Percentiles rank a stretch among this genome's conserved stretches.
Conservation (phyloP, 805 yeast genomes). For the Hanseniaspora thailandica region DNA sequence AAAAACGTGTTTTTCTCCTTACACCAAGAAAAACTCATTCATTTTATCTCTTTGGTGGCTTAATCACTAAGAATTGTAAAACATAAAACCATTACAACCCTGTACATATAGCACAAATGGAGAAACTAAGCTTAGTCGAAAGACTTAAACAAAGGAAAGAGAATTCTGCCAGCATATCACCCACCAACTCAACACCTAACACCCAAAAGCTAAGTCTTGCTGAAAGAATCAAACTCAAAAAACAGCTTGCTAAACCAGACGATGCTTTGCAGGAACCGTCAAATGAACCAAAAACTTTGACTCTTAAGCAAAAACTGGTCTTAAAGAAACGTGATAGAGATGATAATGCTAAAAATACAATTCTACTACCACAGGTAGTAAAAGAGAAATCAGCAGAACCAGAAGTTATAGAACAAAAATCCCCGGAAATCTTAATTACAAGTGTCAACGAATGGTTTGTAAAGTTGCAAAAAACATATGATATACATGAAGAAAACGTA, state of each 20-base stretch:
- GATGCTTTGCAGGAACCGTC: background rate
- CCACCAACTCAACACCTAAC: background rate
- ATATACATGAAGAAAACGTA: background rate
- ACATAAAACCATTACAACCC: background rate
- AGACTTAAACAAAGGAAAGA: constrained; percentile 1
- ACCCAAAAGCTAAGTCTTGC: constrained; percentile 4
- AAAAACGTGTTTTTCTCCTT: no score
- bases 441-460: background rate
- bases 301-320: background rate
- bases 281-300: background rate
- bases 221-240: constrained; percentile 13
- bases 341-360: background rate
- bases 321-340: background rate
- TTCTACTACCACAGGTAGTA: background rate
- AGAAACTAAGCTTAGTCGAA: background rate
- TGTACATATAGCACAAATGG: background rate
- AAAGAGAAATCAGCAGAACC: background rate
- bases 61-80: no score
- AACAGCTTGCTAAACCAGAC: background rate
- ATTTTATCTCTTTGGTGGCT: no score
- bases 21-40: no score
- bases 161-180: no score
- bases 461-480: background rate
- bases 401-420: background rate
- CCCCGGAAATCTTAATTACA: background rate